Conservation (phyloP, 345 rosid genomes). For the Acer negundo region DNA sequence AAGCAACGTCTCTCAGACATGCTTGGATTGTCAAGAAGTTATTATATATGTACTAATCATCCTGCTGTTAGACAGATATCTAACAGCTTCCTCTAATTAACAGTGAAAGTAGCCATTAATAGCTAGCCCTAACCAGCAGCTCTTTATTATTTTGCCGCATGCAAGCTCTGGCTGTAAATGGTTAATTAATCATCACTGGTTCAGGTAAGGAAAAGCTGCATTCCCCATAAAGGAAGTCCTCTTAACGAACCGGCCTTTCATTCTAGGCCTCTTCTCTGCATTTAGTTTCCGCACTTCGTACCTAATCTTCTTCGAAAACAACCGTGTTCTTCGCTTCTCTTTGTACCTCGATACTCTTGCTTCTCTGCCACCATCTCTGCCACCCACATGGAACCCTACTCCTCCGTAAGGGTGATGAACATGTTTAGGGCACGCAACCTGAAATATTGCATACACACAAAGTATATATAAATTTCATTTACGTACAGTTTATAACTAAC, state of each 20-base stretch:
- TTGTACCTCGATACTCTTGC: constrained; percentile 58
- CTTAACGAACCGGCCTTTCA: constrained; percentile 75
- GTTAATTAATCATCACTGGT: not conserved
- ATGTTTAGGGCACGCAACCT: constrained; percentile 27
- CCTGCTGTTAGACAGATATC: constrained; percentile 14
- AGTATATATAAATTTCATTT: too few species aligned
- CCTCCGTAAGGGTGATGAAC: constrained; percentile 16
- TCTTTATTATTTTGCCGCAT: not conserved
- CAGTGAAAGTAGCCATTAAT: not conserved
- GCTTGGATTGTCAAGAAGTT: not conserved
- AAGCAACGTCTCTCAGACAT: not conserved
- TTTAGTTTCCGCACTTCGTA: constrained; percentile 71
- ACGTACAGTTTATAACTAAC: not conserved
- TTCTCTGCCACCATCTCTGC: constrained; percentile 47
- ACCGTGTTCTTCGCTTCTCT: constrained; percentile 60
- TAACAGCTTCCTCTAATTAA: not conserved
- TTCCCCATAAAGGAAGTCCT: constrained; percentile 37
- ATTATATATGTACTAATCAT: not conserved
- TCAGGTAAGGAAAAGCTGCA: constrained; percentile 14
- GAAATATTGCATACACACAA: not conserved
- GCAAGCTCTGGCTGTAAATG: constrained; percentile 1
- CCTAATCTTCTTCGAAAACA: constrained; percentile 74
- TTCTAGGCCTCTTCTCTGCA: constrained; percentile 71
- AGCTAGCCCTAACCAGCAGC: not conserved
- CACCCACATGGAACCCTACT: constrained; percentile 11